Percentiles rank a stretch among this genome's conserved stretches.
phyloP scores from a whole-genome alignment of 306 rosid genomes.

The Vicia sativa region DNA sequence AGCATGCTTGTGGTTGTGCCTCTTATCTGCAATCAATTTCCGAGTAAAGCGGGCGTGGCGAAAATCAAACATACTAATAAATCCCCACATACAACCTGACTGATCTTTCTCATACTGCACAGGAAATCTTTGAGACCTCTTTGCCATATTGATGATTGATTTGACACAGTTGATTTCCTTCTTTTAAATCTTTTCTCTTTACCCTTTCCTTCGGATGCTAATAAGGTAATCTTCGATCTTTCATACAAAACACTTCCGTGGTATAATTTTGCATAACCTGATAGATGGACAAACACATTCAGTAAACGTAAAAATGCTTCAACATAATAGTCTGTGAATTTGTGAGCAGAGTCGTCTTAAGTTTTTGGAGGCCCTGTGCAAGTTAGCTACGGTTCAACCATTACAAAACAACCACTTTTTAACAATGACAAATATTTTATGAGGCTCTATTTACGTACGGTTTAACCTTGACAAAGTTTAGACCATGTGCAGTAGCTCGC shows the following conservation, averaged over 20 bases:
- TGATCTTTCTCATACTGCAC: slow-evolving; percentile 72
- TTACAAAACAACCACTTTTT: too few species aligned
- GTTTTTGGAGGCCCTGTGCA: too few species aligned
- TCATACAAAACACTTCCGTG: slow-evolving; percentile 37
- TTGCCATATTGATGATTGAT: slow-evolving; percentile 54
- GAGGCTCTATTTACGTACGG: too few species aligned
- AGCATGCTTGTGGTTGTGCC: slow-evolving; percentile 58
- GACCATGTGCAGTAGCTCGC: too few species aligned
- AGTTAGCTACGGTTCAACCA: too few species aligned
- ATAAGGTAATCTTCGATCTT: slow-evolving; percentile 27
- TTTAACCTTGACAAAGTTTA: too few species aligned
- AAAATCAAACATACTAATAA: slow-evolving; percentile 85
- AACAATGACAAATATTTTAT: too few species aligned
- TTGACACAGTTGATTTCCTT: slow-evolving; percentile 32
- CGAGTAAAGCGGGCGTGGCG: slow-evolving; percentile 77
- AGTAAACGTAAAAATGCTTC: slow-evolving; percentile 28
- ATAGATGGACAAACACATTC: slow-evolving; percentile 41
- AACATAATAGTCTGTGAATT: background rate
- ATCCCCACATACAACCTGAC: slow-evolving; percentile 96
- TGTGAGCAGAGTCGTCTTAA: too few species aligned
- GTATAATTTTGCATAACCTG: slow-evolving; percentile 47
- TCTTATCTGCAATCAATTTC: slow-evolving; percentile 73
- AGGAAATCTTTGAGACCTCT: slow-evolving; percentile 67
- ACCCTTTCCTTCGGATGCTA: slow-evolving; percentile 22
- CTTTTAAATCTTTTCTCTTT: background rate